Percentiles rank a stretch among this genome's conserved stretches.
Conservation (phyloP, 106 monocot species). For the Cymbidium sinense region DNA sequence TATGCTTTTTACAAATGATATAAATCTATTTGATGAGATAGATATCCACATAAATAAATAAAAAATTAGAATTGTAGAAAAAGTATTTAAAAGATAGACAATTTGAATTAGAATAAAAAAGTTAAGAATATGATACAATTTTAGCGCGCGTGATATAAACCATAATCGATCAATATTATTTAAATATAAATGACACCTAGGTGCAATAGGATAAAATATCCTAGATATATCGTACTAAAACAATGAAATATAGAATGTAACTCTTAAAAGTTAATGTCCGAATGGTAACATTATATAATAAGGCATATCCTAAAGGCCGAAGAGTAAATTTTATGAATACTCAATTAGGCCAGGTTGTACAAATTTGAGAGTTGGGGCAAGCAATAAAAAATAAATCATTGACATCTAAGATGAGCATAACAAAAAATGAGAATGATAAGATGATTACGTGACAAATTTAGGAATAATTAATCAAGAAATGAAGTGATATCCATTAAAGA, state of each 20-base stretch:
- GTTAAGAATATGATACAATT: neutral
- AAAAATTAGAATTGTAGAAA: no score
- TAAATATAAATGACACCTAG: neutral
- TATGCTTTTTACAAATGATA: no score
- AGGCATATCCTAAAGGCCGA: no score
- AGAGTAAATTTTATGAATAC: neutral
- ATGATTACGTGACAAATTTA: neutral
- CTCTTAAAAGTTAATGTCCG: neutral
- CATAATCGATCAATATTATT: neutral
- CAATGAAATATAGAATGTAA: neutral
- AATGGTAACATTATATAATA: no score
- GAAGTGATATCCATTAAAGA: neutral
- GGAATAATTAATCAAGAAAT: neutral
- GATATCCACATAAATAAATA: no score
- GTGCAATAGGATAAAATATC: neutral
- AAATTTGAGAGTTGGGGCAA: neutral
- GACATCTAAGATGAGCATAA: neutral
- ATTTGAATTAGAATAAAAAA: no score
- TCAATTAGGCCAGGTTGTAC: neutral
- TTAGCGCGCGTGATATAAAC: neutral
- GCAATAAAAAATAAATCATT: neutral
- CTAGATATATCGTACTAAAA: neutral
- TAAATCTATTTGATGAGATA: no score
- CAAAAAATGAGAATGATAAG: neutral
- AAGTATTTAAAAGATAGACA: no score